Conservation (phyloP, 768 basidiomycete species). For the Mycena polygramma region DNA sequence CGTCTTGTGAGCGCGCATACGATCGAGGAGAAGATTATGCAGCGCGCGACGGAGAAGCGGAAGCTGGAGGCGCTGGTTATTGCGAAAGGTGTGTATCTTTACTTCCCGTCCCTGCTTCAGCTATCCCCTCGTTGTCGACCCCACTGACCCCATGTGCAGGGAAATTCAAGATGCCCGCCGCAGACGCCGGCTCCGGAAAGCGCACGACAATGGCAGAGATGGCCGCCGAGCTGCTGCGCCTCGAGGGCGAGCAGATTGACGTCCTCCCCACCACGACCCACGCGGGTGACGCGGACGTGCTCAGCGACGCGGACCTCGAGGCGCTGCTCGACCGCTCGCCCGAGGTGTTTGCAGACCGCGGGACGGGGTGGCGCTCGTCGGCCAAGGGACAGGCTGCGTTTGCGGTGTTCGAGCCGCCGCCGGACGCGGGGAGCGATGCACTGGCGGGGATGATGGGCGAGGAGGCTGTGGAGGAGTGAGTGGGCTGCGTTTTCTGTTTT, state of each 20-base stretch:
- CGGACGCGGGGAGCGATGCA: slow-evolving; percentile 73
- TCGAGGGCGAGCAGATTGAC: slow-evolving; percentile 91
- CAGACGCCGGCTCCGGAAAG: slow-evolving; percentile 58
- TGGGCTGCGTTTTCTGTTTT: too few species aligned
- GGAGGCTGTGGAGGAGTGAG: slow-evolving; percentile 40
- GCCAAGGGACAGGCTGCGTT: slow-evolving; percentile 68
- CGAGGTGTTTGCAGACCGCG: slow-evolving; percentile 78
- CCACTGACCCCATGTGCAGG: slow-evolving; percentile 56
- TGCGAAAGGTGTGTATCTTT: slow-evolving; percentile 74
- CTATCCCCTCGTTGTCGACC: too few species aligned
- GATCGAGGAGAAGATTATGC: slow-evolving; percentile 92
- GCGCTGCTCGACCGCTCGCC: slow-evolving; percentile 84
- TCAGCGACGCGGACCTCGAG: slow-evolving; percentile 87
- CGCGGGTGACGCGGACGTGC: slow-evolving; percentile 76
- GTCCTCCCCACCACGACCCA: slow-evolving; percentile 79
- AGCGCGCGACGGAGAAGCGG: slow-evolving; percentile 87
- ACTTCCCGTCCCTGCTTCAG: neutral
- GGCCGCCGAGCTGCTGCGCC: slow-evolving; percentile 79
- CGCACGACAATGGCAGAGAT: slow-evolving; percentile 82
- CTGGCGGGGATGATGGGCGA: slow-evolving; percentile 78
- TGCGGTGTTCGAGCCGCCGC: slow-evolving; percentile 81
- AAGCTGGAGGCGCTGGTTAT: slow-evolving; percentile 96
- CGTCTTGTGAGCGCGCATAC: slow-evolving; percentile 90
- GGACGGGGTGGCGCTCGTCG: slow-evolving; percentile 78
- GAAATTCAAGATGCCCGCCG: slow-evolving; percentile 85